phyloP scores from a whole-genome alignment of 768 basidiomycete species.

The Suillus decipiens region DNA sequence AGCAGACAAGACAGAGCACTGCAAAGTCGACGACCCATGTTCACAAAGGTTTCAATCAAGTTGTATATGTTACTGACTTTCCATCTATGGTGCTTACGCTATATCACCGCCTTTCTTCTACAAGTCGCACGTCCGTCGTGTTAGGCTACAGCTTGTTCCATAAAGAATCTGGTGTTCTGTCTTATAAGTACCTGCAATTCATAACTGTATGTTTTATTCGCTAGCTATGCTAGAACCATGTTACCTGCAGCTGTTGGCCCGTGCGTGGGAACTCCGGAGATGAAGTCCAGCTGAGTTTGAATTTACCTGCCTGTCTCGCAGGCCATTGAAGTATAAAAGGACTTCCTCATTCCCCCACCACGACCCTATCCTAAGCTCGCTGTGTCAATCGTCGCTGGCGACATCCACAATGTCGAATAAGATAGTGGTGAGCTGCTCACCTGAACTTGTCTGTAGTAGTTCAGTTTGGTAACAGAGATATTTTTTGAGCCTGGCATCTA shows the following conservation, averaged over 20 bases:
- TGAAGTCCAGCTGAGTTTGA: slow-evolving; percentile 43
- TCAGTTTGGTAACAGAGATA: slow-evolving; percentile 50
- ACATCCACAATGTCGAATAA: slow-evolving; percentile 85
- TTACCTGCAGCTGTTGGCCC: slow-evolving; percentile 28
- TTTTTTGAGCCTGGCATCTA: slow-evolving; percentile 85
- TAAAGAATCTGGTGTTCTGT: background rate
- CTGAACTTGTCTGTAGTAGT: slow-evolving; percentile 59
- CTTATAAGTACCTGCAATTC: background rate
- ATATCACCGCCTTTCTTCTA: background rate
- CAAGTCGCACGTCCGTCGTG: background rate
- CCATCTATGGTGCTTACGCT: background rate
- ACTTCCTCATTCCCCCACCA: slow-evolving; percentile 32
- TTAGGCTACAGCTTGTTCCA: background rate
- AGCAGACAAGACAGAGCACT: slow-evolving; percentile 26
- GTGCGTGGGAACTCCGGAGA: slow-evolving; percentile 45
- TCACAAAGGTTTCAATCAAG: slow-evolving; percentile 12
- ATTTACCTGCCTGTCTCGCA: slow-evolving; percentile 39
- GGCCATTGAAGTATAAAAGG: slow-evolving; percentile 44
- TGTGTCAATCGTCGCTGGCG: slow-evolving; percentile 29
- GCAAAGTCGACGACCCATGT: slow-evolving; percentile 22
- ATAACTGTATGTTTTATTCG: background rate
- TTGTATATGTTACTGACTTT: background rate
- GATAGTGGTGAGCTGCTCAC: slow-evolving; percentile 93
- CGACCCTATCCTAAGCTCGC: slow-evolving; percentile 34
- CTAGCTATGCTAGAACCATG: background rate